Conservation (phyloP, 2,329 filamentous ascomycete genomes). For the Pestalotiopsis sp. region DNA sequence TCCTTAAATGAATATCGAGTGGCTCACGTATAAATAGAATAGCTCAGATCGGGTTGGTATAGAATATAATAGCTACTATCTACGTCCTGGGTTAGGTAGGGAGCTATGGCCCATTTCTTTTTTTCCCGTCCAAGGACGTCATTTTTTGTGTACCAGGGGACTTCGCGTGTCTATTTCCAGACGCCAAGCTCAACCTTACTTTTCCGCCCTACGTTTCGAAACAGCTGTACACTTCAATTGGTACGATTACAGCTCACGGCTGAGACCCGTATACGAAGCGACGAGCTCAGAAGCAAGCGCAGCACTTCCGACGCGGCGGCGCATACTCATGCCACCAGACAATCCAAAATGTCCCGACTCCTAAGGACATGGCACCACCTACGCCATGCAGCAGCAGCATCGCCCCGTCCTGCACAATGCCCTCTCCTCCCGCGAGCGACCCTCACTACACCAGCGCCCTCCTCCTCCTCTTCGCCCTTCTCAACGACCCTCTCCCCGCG, state of each 20-base stretch:
- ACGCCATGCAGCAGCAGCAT: background rate
- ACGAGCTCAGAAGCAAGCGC: background rate
- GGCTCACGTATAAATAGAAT: background rate
- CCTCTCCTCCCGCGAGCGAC: background rate
- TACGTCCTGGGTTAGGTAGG: background rate
- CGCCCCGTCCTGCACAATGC: background rate
- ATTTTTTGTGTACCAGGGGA: background rate
- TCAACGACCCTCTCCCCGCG: constrained; percentile 18
- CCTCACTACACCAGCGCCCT: background rate
- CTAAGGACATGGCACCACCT: background rate
- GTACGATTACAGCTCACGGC: no score
- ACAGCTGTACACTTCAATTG: background rate
- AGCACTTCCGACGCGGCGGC: background rate
- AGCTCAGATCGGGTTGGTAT: background rate
- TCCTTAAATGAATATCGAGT: no score
- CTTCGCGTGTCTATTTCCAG: background rate
- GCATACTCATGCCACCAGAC: background rate
- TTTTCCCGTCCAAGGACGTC: background rate
- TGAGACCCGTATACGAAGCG: no score
- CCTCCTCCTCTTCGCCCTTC: background rate
- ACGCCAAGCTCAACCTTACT: background rate
- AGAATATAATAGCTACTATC: background rate
- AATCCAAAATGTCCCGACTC: constrained; percentile 12
- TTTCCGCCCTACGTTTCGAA: background rate
- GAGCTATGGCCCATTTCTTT: background rate